These are phyloP conservation scores for Gossypium schwendimanii DNA, from an alignment of 441 rosid genomes.

Conservation along the genomic window DNA sequence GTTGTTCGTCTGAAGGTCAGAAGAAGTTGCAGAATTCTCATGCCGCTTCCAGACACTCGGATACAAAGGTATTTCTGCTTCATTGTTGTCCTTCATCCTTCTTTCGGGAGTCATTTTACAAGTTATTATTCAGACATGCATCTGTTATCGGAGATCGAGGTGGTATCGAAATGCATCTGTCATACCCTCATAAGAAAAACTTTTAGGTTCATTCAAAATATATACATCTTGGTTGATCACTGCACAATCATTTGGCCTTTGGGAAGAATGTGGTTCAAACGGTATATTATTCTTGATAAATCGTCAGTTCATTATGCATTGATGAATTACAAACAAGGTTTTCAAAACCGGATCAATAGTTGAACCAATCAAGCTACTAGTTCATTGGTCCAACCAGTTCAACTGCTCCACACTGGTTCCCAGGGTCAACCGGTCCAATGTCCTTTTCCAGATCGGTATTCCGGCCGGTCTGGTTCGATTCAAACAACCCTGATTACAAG, in stretches of 20 bases:
- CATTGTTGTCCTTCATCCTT: not conserved
- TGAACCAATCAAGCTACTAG: too few species aligned
- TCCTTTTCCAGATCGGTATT: too few species aligned
- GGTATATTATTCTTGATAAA: not conserved
- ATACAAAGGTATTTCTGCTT: constrained; percentile 48
- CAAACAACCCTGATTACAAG: not conserved
- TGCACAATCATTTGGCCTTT: not conserved
- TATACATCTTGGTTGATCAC: not conserved
- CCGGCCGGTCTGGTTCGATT: too few species aligned
- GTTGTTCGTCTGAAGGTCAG: constrained; percentile 59
- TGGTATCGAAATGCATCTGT: not conserved
- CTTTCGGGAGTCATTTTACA: not conserved
- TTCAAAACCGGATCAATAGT: too few species aligned
- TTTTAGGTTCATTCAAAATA: not conserved
- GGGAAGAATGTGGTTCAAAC: not conserved
- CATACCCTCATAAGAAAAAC: not conserved
- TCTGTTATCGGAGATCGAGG: not conserved
- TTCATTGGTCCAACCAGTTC: too few species aligned
- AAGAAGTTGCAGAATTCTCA: constrained; percentile 55
- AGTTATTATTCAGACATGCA: not conserved
- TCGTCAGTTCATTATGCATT: not conserved
- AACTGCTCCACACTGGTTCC: too few species aligned
- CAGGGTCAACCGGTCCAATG: too few species aligned
- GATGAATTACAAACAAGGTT: not conserved
- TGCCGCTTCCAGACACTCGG: constrained; percentile 38